Evolutionary conservation across 2,329 filamentous ascomycete species (phyloP).

Genomic region (Colletotrichum sp.): DNA sequence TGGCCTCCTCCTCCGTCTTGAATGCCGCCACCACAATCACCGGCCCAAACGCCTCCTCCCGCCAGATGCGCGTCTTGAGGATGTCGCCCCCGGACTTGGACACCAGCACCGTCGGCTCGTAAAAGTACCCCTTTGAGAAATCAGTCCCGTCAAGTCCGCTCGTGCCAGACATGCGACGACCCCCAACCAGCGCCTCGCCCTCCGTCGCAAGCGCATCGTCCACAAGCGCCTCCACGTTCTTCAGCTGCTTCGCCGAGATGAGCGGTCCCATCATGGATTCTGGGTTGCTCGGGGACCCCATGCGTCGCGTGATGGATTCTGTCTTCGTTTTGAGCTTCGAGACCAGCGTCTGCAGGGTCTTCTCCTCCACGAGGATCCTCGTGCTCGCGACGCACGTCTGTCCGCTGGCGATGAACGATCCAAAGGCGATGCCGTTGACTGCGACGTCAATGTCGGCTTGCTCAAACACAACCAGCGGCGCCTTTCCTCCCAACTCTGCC

Average conservation of each 20-base stretch:
- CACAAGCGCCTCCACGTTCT: conserved; percentile 71
- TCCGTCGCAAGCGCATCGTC: conserved; percentile 64
- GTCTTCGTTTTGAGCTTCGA: conserved; percentile 68
- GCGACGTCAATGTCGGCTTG: conserved; percentile 69
- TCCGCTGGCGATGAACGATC: conserved; percentile 59
- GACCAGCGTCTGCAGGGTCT: conserved; percentile 69
- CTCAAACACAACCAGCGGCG: conserved; percentile 70
- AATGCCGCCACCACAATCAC: conserved; percentile 79
- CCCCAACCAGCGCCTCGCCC: conserved; percentile 46
- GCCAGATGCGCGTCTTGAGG: conserved; percentile 74
- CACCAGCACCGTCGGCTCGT: conserved; percentile 75
- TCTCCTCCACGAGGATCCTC: conserved; percentile 75
- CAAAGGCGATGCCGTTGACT: conserved; percentile 71
- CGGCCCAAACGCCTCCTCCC: conserved; percentile 84
- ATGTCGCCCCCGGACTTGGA: conserved; percentile 61
- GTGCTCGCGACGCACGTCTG: conserved; percentile 73
- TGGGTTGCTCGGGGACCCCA: conserved; percentile 61
- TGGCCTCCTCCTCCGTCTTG: conserved; percentile 73
- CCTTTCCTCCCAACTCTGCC: conserved; percentile 75
- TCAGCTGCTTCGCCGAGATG: conserved; percentile 66
- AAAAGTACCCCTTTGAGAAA: conserved; percentile 72
- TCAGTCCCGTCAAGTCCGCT: conserved; percentile 57
- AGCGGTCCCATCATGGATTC: conserved; percentile 69
- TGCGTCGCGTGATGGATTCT: conserved; percentile 54
- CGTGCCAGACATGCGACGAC: conserved; percentile 48